Evolutionary conservation across 2,329 filamentous ascomycete species (phyloP).

Genomic region (Pyrenochaeta sp.): DNA sequence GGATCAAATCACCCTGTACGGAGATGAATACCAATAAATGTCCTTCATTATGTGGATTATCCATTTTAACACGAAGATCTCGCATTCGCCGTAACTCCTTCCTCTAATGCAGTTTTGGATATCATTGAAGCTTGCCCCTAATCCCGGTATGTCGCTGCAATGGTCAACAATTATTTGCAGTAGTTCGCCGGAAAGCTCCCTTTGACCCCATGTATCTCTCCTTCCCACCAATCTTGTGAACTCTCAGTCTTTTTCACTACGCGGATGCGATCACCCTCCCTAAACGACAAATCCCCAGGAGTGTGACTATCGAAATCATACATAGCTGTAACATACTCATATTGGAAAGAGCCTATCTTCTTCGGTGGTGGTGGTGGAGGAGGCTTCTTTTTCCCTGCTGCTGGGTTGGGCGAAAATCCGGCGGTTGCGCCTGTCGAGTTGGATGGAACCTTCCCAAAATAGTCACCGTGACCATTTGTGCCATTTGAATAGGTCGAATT

Average conservation of each 20-base stretch:
- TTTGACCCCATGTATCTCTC: conserved; percentile 72
- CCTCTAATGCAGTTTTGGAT: conserved; percentile 36
- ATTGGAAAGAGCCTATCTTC: conserved; percentile 59
- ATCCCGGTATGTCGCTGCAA: not conserved
- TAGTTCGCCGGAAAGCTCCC: conserved; percentile 89
- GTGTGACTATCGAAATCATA: conserved; percentile 78
- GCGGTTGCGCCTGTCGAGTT: conserved; percentile 43
- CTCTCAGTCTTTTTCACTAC: conserved; percentile 81
- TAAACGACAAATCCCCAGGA: conserved; percentile 75
- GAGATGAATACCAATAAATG: not conserved
- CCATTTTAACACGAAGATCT: not conserved
- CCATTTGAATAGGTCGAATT: conserved; percentile 41
- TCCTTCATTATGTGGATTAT: not conserved
- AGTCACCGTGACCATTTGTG: conserved; percentile 41
- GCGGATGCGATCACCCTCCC: conserved; percentile 78
- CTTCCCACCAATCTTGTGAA: conserved; percentile 88
- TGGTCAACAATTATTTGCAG: conserved; percentile 57
- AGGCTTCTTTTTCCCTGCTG: conserved; percentile 72
- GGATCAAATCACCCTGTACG: not conserved
- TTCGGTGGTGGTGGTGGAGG: conserved; percentile 76
- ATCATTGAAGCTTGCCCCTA: conserved; percentile 13
- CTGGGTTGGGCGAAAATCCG: conserved; percentile 54
- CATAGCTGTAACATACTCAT: conserved; percentile 73
- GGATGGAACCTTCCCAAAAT: conserved; percentile 56
- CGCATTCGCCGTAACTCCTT: conserved; percentile 15